A percentile compares a stretch with the other conserved stretches of the same genome.
Conservation (phyloP, 139 green algal genomes). For the Volvox reticuliferus region DNA sequence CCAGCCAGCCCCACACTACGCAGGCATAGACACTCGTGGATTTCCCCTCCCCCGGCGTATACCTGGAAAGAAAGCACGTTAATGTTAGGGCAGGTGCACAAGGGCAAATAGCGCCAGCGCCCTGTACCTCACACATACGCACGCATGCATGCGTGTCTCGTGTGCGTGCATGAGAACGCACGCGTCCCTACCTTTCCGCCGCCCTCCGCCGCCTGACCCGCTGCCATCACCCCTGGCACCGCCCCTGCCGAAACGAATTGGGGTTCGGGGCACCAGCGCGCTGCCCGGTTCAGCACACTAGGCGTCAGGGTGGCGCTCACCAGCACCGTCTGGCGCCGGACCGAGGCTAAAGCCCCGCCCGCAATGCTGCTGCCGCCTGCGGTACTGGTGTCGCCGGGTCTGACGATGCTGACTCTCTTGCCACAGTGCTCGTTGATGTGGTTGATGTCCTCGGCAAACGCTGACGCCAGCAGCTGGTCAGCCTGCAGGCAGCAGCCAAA, state of each 20-base stretch:
- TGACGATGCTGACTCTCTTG: constrained; percentile 52
- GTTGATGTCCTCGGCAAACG: constrained; percentile 88
- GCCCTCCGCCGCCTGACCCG: not conserved
- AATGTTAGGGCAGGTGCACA: no score
- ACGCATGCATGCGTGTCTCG: no score
- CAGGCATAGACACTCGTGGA: no score
- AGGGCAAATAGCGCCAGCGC: no score
- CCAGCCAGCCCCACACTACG: no score
- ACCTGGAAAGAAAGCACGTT: no score
- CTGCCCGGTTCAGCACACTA: constrained; percentile 66
- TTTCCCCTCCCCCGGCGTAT: no score
- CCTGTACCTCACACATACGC: no score
- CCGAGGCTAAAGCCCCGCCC: not conserved
- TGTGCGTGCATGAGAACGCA: no score
- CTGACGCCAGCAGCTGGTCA: constrained; percentile 89
- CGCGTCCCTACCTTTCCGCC: no score
- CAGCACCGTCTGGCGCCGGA: constrained; percentile 77
- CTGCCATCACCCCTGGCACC: not conserved
- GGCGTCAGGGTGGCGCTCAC: constrained; percentile 86
- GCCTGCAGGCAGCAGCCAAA: constrained; percentile 39
- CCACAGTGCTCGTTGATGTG: constrained; percentile 81
- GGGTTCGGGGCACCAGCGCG: constrained; percentile 73
- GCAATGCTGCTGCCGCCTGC: not conserved
- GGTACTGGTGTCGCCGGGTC: not conserved
- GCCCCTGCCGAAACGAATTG: constrained; percentile 53